Conservation (phyloP, 1,139 yeast genomes). For the Eremothecium sinecaudum region DNA sequence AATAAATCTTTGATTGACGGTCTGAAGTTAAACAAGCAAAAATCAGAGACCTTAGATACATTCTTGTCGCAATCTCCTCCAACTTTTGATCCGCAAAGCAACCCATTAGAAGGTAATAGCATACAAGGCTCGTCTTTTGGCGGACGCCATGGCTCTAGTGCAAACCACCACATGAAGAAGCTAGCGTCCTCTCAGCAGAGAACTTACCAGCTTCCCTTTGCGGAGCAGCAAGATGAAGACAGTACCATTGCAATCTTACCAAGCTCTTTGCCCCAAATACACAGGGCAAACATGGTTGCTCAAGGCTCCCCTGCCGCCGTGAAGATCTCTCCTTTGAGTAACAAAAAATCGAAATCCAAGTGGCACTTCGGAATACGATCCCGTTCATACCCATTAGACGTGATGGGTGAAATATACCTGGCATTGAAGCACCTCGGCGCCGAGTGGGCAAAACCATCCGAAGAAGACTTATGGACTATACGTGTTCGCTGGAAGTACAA, state of each 20-base stretch:
- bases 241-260: constrained; percentile 84
- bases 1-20: constrained; percentile 63
- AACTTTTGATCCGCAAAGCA: constrained; percentile 16
- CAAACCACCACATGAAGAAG: constrained; percentile 8
- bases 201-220: constrained; percentile 27
- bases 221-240: constrained; percentile 29
- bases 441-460: constrained; percentile 92
- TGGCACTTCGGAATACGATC: constrained; percentile 99
- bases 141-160: constrained; percentile 37
- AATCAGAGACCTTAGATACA: constrained; percentile 40
- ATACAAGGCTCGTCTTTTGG: constrained; percentile 3
- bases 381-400: constrained; percentile 92
- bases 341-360: constrained; percentile 83
- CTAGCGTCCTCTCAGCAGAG: constrained; percentile 21
- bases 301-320: constrained; percentile 40
- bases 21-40: constrained; percentile 42
- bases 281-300: constrained; percentile 84
- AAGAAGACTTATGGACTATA: constrained; percentile 92
- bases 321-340: constrained; percentile 62
- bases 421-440: constrained; percentile 92
- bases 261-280: constrained; percentile 87
- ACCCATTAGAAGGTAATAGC: not conserved
- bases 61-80: constrained; percentile 28
- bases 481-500: constrained; percentile 87
- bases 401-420: constrained; percentile 95